phyloP scores from a whole-genome alignment of 2,329 filamentous ascomycete species.

The Alternaria solani region DNA sequence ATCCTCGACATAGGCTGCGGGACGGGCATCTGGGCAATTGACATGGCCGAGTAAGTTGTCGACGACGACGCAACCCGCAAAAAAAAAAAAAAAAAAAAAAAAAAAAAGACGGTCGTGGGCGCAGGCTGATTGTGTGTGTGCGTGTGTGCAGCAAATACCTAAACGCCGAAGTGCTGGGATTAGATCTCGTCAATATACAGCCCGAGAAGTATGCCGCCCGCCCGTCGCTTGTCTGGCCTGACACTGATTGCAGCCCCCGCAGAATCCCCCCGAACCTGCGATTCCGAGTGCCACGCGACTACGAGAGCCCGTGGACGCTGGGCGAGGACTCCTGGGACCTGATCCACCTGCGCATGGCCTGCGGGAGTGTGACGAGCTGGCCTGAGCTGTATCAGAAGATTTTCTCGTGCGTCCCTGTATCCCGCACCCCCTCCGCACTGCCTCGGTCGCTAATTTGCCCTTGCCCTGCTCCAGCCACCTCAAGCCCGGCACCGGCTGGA shows the following conservation, averaged over 20 bases:
- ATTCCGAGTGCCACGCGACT: constrained; percentile 74
- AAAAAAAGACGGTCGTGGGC: no score
- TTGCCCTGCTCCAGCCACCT: constrained; percentile 67
- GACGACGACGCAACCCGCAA: no score
- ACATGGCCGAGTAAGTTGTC: constrained; percentile 75
- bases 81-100: no score
- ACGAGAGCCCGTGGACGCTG: constrained; percentile 77
- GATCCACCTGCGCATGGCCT: constrained; percentile 81
- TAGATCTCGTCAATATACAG: constrained; percentile 70
- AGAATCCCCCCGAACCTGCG: constrained; percentile 76
- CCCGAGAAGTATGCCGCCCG: constrained; percentile 59
- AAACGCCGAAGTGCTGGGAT: constrained; percentile 64
- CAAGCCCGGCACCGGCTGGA: constrained; percentile 74
- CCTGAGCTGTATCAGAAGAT: constrained; percentile 74
- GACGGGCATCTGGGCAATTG: constrained; percentile 90
- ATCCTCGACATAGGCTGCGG: constrained; percentile 79
- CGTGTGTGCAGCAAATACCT: constrained; percentile 59
- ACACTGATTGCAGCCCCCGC: constrained; percentile 40
- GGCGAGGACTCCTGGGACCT: constrained; percentile 78
- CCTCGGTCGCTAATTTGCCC: constrained; percentile 28
- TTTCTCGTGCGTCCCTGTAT: constrained; percentile 66
- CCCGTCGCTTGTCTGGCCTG: constrained; percentile 50
- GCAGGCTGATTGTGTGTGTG: neutral
- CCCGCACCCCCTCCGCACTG: constrained; percentile 41
- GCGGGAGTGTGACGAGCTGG: constrained; percentile 82